Percentiles rank a stretch among this genome's conserved stretches.
Evolutionary conservation across 2,329 filamentous ascomycete species (phyloP).

Genomic region (Ambrosiella cleistominuta): DNA sequence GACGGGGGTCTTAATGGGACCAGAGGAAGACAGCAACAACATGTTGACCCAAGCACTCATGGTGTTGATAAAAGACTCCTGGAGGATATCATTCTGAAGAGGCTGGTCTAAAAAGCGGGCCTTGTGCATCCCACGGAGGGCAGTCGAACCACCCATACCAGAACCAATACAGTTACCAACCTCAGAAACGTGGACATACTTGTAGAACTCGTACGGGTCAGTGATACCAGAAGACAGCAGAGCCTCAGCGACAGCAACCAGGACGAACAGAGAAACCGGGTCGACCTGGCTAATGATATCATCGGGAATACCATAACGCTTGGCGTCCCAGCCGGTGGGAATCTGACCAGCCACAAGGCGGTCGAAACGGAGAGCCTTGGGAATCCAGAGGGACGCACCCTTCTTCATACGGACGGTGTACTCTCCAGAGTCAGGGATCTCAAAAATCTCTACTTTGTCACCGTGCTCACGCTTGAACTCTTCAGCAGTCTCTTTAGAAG

Average conservation of each 20-base stretch:
- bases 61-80: conserved; percentile 99
- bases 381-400: conserved; percentile 85
- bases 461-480: conserved; percentile 96
- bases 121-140: conserved; percentile 94
- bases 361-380: conserved; percentile 93
- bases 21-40: conserved; percentile 89
- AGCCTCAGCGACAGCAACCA: conserved; percentile 84
- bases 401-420: conserved; percentile 91
- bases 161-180: conserved; percentile 97
- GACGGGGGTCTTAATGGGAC: conserved; percentile 95
- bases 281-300: conserved; percentile 97
- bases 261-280: conserved; percentile 84
- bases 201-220: conserved; percentile 98
- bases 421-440: conserved; percentile 83
- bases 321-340: conserved; percentile 91
- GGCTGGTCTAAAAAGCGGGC: conserved; percentile 94
- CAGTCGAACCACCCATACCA: conserved; percentile 87
- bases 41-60: conserved; percentile 99
- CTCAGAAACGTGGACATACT: conserved; percentile 95
- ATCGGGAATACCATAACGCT: conserved; percentile 87
- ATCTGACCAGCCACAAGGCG: conserved; percentile 94
- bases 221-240: conserved; percentile 88
- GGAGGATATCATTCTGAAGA: conserved; percentile 94
- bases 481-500: conserved; percentile 90
- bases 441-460: conserved; percentile 94